Evolutionary conservation across 495 filamentous ascomycete species (phyloP).

Genomic region (Ramalina peruviana): DNA sequence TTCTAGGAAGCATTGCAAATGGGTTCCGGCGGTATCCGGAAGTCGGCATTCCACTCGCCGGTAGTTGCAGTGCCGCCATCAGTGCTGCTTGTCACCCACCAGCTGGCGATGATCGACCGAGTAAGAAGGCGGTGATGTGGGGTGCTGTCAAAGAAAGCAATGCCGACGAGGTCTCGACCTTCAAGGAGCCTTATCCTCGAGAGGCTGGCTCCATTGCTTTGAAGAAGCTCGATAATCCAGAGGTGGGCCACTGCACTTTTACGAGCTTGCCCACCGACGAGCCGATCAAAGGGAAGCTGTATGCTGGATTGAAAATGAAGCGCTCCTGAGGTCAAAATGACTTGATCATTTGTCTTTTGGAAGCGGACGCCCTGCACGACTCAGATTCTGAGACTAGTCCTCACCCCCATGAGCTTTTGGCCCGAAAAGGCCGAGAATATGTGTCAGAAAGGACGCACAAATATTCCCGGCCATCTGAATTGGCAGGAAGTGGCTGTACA

Average conservation of each 20-base stretch:
- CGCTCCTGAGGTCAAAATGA: too few species aligned
- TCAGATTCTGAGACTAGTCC: too few species aligned
- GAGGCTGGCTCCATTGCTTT: too few species aligned
- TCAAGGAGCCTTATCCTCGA: too few species aligned
- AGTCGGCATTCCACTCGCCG: constrained; percentile 26
- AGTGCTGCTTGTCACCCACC: constrained; percentile 32
- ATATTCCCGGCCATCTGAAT: too few species aligned
- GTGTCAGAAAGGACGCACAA: too few species aligned
- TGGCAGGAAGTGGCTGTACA: too few species aligned
- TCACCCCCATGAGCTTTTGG: too few species aligned
- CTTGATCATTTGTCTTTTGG: too few species aligned
- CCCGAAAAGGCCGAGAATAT: too few species aligned
- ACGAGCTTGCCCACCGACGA: constrained; percentile 8
- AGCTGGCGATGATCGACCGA: constrained; percentile 2
- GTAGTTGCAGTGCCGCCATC: constrained; percentile 29
- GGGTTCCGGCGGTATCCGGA: constrained; percentile 14
- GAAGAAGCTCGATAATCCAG: too few species aligned
- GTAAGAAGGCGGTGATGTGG: constrained; percentile 22
- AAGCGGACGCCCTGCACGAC: too few species aligned
- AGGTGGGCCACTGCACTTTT: constrained; percentile 9
- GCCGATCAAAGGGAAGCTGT: constrained; percentile 6
- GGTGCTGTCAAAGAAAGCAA: constrained; percentile 11
- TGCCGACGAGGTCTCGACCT: background rate
- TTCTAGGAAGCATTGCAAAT: constrained; percentile 14
- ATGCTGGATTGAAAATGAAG: background rate